phyloP scores from a whole-genome alignment of 2,329 filamentous ascomycete species.

The Conoideocrella luteorostrata region DNA sequence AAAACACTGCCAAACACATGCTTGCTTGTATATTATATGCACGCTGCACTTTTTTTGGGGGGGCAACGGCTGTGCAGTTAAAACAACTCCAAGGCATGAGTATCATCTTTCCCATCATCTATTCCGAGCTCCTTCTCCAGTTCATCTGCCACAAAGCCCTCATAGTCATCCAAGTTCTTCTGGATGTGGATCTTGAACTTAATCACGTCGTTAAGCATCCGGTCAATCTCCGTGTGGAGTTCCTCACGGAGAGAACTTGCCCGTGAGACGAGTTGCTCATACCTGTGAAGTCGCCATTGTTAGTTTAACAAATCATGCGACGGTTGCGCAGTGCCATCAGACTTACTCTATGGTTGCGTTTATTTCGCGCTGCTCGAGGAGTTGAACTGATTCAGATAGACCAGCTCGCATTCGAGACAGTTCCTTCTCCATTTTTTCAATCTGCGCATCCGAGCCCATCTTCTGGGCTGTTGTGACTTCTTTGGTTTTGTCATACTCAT shows the following conservation, averaged over 20 bases:
- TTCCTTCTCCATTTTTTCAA: constrained; percentile 98
- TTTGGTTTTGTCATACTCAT: constrained; percentile 90
- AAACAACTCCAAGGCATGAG: constrained; percentile 37
- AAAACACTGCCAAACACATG: constrained; percentile 10
- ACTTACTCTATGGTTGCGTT: constrained; percentile 90
- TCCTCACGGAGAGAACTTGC: constrained; percentile 86
- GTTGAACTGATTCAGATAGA: constrained; percentile 77
- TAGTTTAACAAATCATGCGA: constrained; percentile 3
- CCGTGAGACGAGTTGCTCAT: constrained; percentile 83
- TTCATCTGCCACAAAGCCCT: constrained; percentile 87
- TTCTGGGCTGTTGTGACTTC: constrained; percentile 83
- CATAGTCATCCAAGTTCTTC: constrained; percentile 86
- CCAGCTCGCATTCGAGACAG: constrained; percentile 85
- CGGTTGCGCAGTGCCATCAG: not conserved
- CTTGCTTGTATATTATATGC: no score
- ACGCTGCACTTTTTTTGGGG: no score
- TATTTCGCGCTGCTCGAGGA: constrained; percentile 93
- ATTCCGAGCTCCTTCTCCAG: constrained; percentile 77
- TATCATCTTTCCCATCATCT: constrained; percentile 51
- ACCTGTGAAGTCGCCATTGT: constrained; percentile 43
- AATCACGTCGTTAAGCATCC: constrained; percentile 93
- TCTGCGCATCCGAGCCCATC: constrained; percentile 82
- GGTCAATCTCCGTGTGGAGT: constrained; percentile 93
- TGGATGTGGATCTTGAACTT: constrained; percentile 98
- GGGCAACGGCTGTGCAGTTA: not conserved